Conservation (phyloP, 192 early-diverging fungal species). For the Entomortierella chlamydospora region DNA sequence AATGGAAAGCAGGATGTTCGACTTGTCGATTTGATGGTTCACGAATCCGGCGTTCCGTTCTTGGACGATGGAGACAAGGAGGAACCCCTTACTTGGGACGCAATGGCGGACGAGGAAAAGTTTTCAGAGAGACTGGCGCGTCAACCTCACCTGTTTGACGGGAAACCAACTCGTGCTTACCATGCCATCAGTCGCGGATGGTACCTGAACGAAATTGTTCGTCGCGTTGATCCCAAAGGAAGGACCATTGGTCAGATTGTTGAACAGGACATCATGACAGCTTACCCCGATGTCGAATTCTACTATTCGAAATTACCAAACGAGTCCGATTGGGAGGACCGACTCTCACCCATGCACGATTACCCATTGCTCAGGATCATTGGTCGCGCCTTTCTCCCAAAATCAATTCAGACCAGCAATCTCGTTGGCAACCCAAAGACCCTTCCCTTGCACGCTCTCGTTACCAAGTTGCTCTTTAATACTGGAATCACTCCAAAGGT, state of each 20-base stretch:
- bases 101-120: slow-evolving; percentile 62
- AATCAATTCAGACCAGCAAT: slow-evolving; percentile 28
- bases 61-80: slow-evolving; percentile 58
- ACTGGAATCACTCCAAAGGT: background rate
- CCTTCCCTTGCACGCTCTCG: slow-evolving; percentile 12
- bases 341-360: slow-evolving; percentile 61
- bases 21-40: slow-evolving; percentile 67
- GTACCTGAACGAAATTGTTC: slow-evolving; percentile 79
- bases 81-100: slow-evolving; percentile 41
- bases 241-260: slow-evolving; percentile 71
- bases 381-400: slow-evolving; percentile 61
- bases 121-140: slow-evolving; percentile 63
- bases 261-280: slow-evolving; percentile 66
- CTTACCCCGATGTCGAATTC: slow-evolving; percentile 64
- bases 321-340: slow-evolving; percentile 39
- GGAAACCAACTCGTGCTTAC: slow-evolving; percentile 63
- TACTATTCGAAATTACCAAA: slow-evolving; percentile 58
- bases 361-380: slow-evolving; percentile 60
- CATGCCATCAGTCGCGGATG: slow-evolving; percentile 76
- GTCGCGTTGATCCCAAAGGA: slow-evolving; percentile 67
- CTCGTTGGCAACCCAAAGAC: slow-evolving; percentile 11
- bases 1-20: slow-evolving; percentile 80
- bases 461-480: slow-evolving; percentile 5
- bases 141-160: slow-evolving; percentile 75
- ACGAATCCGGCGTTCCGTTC: slow-evolving; percentile 70